Percentiles rank a stretch among this genome's conserved stretches.
phyloP scores from a whole-genome alignment of 345 rosid species.

The Odontarrhena argentea region DNA sequence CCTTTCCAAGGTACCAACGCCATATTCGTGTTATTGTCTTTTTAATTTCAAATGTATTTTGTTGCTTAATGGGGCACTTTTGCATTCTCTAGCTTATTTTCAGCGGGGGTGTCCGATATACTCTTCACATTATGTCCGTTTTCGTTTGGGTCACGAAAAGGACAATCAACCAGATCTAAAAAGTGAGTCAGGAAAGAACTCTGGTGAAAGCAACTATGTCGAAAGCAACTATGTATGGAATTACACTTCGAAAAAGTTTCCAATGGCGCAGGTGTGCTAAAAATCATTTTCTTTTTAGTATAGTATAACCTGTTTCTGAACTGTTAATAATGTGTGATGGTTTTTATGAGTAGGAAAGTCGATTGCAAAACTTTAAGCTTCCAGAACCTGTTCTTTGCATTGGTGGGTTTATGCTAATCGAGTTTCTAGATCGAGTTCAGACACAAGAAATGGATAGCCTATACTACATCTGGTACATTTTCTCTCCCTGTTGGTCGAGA shows the following conservation, averaged over 20 bases:
- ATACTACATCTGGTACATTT: conserved; percentile 79
- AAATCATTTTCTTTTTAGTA: conserved; percentile 15
- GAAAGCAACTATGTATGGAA: conserved; percentile 66
- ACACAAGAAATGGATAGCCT: conserved; percentile 74
- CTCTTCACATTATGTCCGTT: conserved; percentile 73
- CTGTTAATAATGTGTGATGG: conserved; percentile 8
- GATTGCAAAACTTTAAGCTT: conserved; percentile 75
- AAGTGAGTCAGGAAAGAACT: conserved; percentile 39
- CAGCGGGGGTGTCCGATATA: conserved; percentile 74
- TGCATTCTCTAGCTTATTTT: conserved; percentile 65
- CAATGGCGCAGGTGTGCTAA: conserved; percentile 82
- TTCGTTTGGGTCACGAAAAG: conserved; percentile 66
- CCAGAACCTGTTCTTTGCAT: conserved; percentile 88
- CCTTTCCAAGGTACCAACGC: conserved; percentile 74
- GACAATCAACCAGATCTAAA: conserved; percentile 34
- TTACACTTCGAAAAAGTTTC: conserved; percentile 80
- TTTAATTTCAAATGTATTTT: conserved; percentile 11
- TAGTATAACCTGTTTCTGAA: conserved; percentile 7
- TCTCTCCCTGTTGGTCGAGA: conserved; percentile 4
- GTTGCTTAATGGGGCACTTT: conserved; percentile 26
- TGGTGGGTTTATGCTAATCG: conserved; percentile 76
- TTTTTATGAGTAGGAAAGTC: conserved; percentile 59
- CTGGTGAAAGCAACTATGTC: conserved; percentile 47
- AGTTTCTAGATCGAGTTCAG: conserved; percentile 90
- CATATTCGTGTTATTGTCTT: background rate